Evolutionary conservation across 805 yeast species (phyloP), one percentile per base, ranked within the genome.

Genomic region (Ogataea ganodermae): DNA sequence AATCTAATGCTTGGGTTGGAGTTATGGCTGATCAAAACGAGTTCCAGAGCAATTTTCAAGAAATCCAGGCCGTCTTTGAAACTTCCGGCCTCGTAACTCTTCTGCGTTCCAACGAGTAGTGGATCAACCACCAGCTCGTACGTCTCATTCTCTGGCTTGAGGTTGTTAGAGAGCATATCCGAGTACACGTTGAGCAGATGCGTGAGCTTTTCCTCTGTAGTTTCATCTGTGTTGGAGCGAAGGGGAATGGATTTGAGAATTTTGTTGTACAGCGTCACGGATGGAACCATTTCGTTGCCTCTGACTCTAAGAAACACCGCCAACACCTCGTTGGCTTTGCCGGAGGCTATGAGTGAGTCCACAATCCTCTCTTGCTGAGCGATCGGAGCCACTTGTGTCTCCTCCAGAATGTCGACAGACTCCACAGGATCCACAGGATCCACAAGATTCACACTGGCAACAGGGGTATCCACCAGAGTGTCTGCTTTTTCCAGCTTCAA

Each of bases 101-200:
- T 52, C 33, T 74, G 66, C 1, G 83, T 66, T 4, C 83, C 81
- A 32, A 68, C 66, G 44, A 84, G 69, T 22, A 86, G 68, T 24
- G 78, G 74, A 18, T 67, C 65, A 38, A 86, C 68, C 4, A 78
- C 74, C 3, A 78, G 61, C 55, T 77, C 70, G 62, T 79, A 85
- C 6, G 87, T 83, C 16, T 68, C 69, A 35, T 62, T 57, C 21
- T 75, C 71, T 14, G 94, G 94, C 59, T 79, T 82, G 32, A 79
- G 50, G 50, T 70, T 72, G 53, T 74, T 71, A 20, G 76, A 59
- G 31, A 86, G 70, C 60, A 84, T 67, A 56, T 84, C 90, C 42
- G 86, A 86, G 60, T 86, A 86, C 28, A 84, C 81, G 17, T 80
- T 83, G 52, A 86, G 67, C 48, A 86, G 62, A 45, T 76, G 79